Conservation (phyloP, 441 rosid genomes). For the Adansonia madagascariensis region DNA sequence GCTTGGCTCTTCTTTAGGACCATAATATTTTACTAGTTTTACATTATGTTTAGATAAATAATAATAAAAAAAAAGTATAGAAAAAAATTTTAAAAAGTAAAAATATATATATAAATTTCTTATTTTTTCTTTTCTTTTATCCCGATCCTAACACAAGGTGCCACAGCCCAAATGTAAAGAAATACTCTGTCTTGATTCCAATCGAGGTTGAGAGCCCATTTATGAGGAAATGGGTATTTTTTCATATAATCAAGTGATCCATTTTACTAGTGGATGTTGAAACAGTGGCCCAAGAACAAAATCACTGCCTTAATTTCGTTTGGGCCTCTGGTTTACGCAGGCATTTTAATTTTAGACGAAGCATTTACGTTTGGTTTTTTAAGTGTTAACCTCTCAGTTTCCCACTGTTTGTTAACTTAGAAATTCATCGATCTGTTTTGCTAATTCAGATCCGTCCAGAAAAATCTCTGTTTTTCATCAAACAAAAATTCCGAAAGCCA, state of each 20-base stretch:
- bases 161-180: too few relatives aligned
- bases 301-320: background rate
- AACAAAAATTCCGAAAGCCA: too few relatives aligned
- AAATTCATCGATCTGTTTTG: slow-evolving; percentile 18
- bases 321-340: background rate
- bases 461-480: background rate
- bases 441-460: slow-evolving; percentile 17
- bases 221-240: background rate
- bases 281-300: background rate
- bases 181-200: background rate
- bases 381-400: background rate
- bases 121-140: too few relatives aligned
- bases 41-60: too few relatives aligned
- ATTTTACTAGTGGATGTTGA: background rate
- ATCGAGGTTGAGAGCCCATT: background rate
- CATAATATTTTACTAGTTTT: too few relatives aligned
- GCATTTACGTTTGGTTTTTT: too few relatives aligned
- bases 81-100: too few relatives aligned
- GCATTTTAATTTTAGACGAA: background rate
- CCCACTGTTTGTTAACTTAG: background rate
- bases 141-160: too few relatives aligned
- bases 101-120: too few relatives aligned
- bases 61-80: too few relatives aligned
- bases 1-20: too few relatives aligned
- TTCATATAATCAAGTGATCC: background rate